phyloP scores from a whole-genome alignment of 2,329 filamentous ascomycete species.

The Aspergillus latus region DNA sequence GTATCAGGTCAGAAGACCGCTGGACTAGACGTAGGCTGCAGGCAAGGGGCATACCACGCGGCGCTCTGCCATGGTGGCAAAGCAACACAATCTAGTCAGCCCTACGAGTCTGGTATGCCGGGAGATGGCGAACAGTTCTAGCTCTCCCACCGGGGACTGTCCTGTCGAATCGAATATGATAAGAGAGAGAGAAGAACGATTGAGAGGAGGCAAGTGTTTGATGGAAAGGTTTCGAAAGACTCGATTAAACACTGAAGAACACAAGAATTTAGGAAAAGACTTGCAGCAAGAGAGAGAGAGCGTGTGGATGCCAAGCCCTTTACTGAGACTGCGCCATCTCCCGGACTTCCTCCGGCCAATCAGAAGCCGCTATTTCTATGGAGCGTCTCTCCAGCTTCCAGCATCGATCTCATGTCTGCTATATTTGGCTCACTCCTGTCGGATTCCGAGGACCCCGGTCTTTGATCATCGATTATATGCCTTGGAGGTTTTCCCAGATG shows the following conservation, averaged over 20 bases:
- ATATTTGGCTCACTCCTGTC: not conserved
- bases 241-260: too few species aligned
- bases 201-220: too few species aligned
- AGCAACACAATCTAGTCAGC: not conserved
- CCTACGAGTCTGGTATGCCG: not conserved
- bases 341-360: not conserved
- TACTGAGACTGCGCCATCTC: not conserved
- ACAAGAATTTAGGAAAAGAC: not conserved
- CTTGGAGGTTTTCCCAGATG: not conserved
- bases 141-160: too few species aligned
- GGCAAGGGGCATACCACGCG: not conserved
- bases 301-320: not conserved
- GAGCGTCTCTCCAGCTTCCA: not conserved
- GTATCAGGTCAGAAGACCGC: not conserved
- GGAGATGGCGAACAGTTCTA: too few species aligned
- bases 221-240: too few species aligned
- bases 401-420: not conserved
- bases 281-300: not conserved
- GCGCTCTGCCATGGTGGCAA: not conserved
- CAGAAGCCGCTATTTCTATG: not conserved
- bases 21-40: not conserved
- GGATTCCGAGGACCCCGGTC: not conserved
- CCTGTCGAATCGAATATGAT: too few species aligned
- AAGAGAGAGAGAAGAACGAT: too few species aligned
- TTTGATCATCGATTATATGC: not conserved